These are phyloP conservation scores for Corylus americana DNA, from an alignment of 306 rosid genomes.

Conservation along the genomic window DNA sequence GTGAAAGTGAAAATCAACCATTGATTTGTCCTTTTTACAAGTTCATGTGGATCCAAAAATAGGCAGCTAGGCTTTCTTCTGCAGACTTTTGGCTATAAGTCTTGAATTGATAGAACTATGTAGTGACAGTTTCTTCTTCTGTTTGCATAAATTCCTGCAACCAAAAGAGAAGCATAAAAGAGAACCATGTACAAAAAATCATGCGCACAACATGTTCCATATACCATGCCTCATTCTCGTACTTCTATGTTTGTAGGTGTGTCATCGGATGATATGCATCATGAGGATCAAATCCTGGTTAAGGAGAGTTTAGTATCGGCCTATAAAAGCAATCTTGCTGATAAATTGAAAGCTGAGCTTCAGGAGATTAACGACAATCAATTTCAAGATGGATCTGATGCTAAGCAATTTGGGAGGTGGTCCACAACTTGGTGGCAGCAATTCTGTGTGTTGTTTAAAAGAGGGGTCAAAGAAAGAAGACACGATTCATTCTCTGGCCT, in stretches of 20 bases:
- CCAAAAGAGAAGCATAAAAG: no score
- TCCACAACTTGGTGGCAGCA: constrained; percentile 73
- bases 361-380: constrained; percentile 20
- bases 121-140: no score
- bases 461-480: constrained; percentile 68
- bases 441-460: constrained; percentile 52
- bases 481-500: constrained; percentile 56
- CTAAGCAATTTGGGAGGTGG: constrained; percentile 47
- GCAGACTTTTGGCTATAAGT: no score
- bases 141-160: no score
- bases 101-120: no score
- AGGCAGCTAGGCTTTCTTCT: no score
- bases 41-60: no score
- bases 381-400: constrained; percentile 30
- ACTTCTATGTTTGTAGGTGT: constrained; percentile 38
- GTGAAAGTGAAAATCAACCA: no score
- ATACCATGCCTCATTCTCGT: neutral
- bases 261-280: constrained; percentile 28
- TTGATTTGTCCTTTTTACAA: no score
- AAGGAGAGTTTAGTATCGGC: constrained; percentile 42
- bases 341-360: constrained; percentile 35
- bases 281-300: constrained; percentile 36
- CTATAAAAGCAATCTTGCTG: constrained; percentile 30
- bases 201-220: no score
- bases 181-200: no score